Evolutionary conservation across 2,329 filamentous ascomycete species (phyloP), one percentile per base, ranked within the genome.

Genomic region (Bipolaris sorokiniana): DNA sequence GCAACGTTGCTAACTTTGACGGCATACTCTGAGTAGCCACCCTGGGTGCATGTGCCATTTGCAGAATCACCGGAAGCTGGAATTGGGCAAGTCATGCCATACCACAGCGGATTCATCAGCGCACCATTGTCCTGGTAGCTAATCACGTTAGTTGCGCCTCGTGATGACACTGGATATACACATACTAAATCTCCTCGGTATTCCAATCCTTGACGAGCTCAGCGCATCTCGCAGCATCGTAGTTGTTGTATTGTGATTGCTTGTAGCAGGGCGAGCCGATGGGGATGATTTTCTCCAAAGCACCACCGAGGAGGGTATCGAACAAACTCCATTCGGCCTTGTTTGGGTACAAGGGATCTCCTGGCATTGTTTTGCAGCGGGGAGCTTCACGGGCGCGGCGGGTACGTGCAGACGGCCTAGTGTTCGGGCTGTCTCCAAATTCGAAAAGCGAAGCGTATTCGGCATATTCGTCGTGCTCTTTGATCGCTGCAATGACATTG

Each of bases 401-500:
- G 33, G 55, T 22, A 6, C 56, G 55, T 6, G 38, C 54, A 9
- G 47, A 54, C 28, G 53, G 6, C n/a, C 47, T 61, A 3, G 63
- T 55, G 7, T 66, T 58, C 3, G 51, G 46, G 47, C 52, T 58
- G 46, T 71, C 63, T 13, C 56, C 69, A 33, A 73, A 84, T 72
- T 46, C 81, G 79, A 54, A 68, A 1, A 70, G 56, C 6, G 64
- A 59, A 20, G 67, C 69, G 50, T 67, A 67, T 22, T 68, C 50
- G 1, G 65, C 56, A 15, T 67, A 53, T 15, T 59, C 52, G 5
- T 59, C 51, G 37, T 66, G 63, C n/a, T 50, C 48, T 20, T 60
- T 57, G 15, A 72, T 58, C 15, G 62, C 50, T 9, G 63, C 45
- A 34, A 73, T 36, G 7, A 70, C 67, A 13, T 59, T 48, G 41